phyloP scores from a whole-genome alignment of 164 flowering plant species.

The Houttuynia cordata region DNA sequence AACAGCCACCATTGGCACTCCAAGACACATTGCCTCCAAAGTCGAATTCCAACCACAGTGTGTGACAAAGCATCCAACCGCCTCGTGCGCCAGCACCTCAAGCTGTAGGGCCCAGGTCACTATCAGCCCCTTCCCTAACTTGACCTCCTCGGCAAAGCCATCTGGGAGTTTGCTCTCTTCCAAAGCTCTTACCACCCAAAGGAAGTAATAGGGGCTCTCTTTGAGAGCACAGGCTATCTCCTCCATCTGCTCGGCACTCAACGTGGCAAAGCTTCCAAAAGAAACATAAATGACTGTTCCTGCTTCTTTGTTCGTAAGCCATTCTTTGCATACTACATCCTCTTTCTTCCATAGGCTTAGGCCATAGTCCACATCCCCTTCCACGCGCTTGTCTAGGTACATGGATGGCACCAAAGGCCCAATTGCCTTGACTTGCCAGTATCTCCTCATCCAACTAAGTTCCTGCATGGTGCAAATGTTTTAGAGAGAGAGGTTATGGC shows the following conservation, averaged over 20 bases:
- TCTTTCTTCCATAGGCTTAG: conserved; percentile 7
- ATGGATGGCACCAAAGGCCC: conserved; percentile 27
- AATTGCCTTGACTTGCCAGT: conserved; percentile 12
- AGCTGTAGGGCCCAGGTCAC: conserved; percentile 4
- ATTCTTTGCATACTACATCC: not conserved
- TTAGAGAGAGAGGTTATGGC: not conserved
- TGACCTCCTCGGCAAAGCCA: not conserved
- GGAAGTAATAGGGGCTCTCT: conserved; percentile 6
- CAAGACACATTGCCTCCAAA: not conserved
- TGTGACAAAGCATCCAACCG: conserved; percentile 6
- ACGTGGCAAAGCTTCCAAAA: conserved; percentile 3
- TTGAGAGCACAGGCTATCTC: conserved; percentile 11
- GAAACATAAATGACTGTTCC: conserved; percentile 7
- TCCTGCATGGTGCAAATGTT: not conserved
- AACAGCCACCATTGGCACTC: conserved; percentile 4
- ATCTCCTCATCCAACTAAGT: not conserved
- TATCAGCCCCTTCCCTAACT: conserved; percentile 1
- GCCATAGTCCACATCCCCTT: conserved; percentile 9
- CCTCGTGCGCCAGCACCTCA: conserved; percentile 5
- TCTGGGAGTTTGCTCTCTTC: not conserved
- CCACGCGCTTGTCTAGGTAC: conserved; percentile 14
- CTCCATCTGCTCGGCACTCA: conserved; percentile 12
- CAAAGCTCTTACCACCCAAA: conserved; percentile 18
- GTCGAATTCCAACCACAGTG: conserved; percentile 8
- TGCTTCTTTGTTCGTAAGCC: conserved; percentile 1